Evolutionary conservation across 2,329 filamentous ascomycete genomes (phyloP).

Genomic region (Thielaviopsis euricoi): DNA sequence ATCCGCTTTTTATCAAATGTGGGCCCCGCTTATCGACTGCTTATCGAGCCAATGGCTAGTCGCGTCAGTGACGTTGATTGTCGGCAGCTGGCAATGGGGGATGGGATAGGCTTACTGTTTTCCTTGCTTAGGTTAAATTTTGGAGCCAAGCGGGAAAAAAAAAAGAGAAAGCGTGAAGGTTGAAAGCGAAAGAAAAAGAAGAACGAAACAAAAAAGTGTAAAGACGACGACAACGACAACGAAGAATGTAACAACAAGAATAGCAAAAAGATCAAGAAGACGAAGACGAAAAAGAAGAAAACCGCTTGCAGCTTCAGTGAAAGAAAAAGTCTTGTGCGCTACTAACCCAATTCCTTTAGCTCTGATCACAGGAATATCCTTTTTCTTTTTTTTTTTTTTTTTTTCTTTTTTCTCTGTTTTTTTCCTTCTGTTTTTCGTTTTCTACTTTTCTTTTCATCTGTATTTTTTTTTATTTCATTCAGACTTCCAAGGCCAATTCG

Average conservation of each 20-base stretch:
- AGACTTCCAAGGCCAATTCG: neutral
- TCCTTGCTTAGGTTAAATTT: neutral
- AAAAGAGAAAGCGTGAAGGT: constrained; percentile 1
- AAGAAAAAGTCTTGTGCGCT: constrained; percentile 9
- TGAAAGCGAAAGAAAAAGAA: neutral
- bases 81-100: constrained; percentile 1
- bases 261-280: no score
- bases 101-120: neutral
- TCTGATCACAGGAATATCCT: neutral
- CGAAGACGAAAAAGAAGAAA: constrained; percentile 12
- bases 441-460: neutral
- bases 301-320: neutral
- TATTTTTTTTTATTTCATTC: neutral
- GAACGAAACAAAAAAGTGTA: no score
- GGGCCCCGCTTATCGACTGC: neutral
- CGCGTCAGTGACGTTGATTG: constrained; percentile 9
- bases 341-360: constrained; percentile 19
- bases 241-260: no score
- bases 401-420: neutral
- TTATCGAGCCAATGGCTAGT: constrained; percentile 9
- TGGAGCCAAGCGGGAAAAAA: neutral
- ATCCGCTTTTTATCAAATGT: constrained; percentile 2
- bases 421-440: no score
- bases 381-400: neutral
- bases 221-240: no score